Percentiles rank a stretch among this genome's conserved stretches.
Evolutionary conservation across 495 filamentous ascomycete genomes (phyloP).

Genomic region (Penicillium desertorum): DNA sequence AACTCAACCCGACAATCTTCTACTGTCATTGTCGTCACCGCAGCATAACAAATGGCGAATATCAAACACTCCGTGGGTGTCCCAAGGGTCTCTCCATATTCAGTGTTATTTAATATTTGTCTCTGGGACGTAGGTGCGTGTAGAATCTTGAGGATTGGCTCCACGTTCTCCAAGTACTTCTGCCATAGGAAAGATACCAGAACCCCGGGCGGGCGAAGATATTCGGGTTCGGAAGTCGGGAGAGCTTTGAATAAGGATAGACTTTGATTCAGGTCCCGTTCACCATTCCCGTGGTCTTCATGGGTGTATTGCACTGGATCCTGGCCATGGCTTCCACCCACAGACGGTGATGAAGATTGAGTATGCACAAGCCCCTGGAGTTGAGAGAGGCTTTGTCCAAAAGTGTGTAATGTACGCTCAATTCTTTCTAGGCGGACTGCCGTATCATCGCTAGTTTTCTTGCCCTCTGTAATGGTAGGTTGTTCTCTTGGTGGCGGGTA

Average conservation of each 20-base stretch:
- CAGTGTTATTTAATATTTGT: conserved; percentile 7
- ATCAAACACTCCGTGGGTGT: conserved; percentile 58
- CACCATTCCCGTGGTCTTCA: not conserved
- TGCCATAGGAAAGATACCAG: conserved; percentile 26
- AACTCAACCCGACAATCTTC: conserved; percentile 25
- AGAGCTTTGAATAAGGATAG: not conserved
- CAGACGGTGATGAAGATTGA: not conserved
- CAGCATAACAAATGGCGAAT: conserved; percentile 71
- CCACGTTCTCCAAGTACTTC: conserved; percentile 25
- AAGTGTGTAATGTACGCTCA: conserved; percentile 9
- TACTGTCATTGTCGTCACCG: conserved; percentile 58
- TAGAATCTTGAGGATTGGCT: conserved; percentile 32
- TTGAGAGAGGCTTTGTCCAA: conserved; percentile 13
- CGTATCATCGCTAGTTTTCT: conserved; percentile 2
- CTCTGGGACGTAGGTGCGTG: conserved; percentile 27
- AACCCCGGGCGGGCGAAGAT: conserved; percentile 4
- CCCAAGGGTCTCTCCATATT: conserved; percentile 3
- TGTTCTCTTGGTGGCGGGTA: conserved; percentile 19
- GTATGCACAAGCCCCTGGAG: conserved; percentile 14
- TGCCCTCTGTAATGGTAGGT: not conserved
- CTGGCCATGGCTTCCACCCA: not conserved
- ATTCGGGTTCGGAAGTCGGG: not conserved
- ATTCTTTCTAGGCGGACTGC: conserved; percentile 16
- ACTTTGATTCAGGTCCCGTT: not conserved
- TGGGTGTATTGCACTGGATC: too few species aligned